Evolutionary conservation across 148 eudicot species (phyloP), one percentile per base, ranked within the genome.

Genomic region (Agrostemma githago): DNA sequence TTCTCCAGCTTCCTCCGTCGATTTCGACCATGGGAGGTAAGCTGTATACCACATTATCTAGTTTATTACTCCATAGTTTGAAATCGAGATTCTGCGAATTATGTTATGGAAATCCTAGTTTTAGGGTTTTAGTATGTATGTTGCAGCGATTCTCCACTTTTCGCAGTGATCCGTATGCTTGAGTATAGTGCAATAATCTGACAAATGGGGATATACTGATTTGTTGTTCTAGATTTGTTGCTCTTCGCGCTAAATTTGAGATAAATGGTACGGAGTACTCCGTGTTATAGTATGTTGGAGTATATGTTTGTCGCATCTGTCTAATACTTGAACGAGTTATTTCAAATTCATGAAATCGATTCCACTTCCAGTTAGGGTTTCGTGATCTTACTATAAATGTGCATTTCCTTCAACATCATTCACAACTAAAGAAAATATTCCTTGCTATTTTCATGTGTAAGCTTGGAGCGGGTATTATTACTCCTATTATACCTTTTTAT

Each of bases 21-120:
- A 56, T 77, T 77, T 17, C 75, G 3, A 5, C 57, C 40, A 38
- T 65, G 20, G 76, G 76, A 65, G 80, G 72, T 72, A 62, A 46
- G 43, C 43, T 5, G 42, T 42, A 15, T 34, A 6, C 8, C 19
- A 12, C 60, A 11, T 48, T 0, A 2, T 21, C 16, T 38, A 14
- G 7, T 46, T 16, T 48, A 8, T 21, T 26, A 26, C 34, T 26
- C 34, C 34, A 26, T 26, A 17, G 17, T 51, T 21, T 2, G 69
- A 2, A 20, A 5, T 21, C 26, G 11, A 21, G 9, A 8, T 19
- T 19, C 20, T 5, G 4, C n/a, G 2, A 16, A 3, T n/a, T 7
- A 8, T 38, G 42, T 71, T 6, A n/a, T 34, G 14, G 21, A 44
- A 4, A 17, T 66, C 17, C 68, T 2, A 15, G 15, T 10, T 0